Percentiles rank a stretch among this genome's conserved stretches.
Conservation (phyloP, 257 asterid species). For the Perilla frutescens region DNA sequence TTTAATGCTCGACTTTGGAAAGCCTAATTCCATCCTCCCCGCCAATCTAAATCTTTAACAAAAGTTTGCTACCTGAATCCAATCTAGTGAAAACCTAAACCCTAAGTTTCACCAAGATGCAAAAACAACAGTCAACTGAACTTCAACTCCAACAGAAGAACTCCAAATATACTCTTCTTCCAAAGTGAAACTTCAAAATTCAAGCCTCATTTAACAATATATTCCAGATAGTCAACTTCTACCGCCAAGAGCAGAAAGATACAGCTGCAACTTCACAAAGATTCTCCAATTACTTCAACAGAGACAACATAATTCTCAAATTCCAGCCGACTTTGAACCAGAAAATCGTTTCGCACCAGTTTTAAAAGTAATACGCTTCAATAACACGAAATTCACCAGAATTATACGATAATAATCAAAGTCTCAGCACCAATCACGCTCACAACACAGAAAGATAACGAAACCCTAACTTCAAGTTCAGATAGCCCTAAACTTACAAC, state of each 20-base stretch:
- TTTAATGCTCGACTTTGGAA: conserved; percentile 44
- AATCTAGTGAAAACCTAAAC: conserved; percentile 37
- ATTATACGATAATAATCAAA: conserved; percentile 9
- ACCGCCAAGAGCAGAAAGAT: not conserved
- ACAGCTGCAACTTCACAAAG: not conserved
- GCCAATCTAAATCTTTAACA: conserved; percentile 46
- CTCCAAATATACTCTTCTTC: conserved; percentile 12
- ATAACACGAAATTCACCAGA: conserved; percentile 29
- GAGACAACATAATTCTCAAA: conserved; percentile 18
- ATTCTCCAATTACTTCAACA: conserved; percentile 19
- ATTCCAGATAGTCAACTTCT: not conserved
- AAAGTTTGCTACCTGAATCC: conserved; percentile 17
- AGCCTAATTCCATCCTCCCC: conserved; percentile 58
- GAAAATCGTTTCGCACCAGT: conserved; percentile 22
- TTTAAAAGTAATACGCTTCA: conserved; percentile 21
- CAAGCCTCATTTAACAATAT: conserved; percentile 2
- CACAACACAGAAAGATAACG: conserved; percentile 27
- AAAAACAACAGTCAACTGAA: conserved; percentile 5
- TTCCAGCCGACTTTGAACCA: conserved; percentile 16
- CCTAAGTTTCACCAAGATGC: conserved; percentile 23
- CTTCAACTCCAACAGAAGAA: conserved; percentile 1
- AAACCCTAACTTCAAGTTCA: conserved; percentile 46
- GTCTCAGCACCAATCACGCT: conserved; percentile 22
- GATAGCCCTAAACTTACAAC: conserved; percentile 77
- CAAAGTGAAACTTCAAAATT: not conserved